Evolutionary conservation across 2,329 filamentous ascomycete genomes (phyloP).

Genomic region (Chrysosporium queenslandicum): DNA sequence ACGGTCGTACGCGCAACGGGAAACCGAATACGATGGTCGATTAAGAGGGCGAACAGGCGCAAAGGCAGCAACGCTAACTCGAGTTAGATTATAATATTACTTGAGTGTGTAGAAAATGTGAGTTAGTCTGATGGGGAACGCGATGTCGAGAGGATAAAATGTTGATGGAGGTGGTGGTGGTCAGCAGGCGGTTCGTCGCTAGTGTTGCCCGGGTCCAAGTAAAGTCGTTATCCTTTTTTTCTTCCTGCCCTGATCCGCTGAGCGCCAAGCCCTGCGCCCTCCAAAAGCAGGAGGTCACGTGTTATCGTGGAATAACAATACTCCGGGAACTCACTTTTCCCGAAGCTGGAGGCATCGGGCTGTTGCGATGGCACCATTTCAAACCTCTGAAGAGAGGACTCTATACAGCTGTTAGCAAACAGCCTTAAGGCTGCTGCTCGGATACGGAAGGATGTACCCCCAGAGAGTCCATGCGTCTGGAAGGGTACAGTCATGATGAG

Average conservation of each 20-base stretch:
- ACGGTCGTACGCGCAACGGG: neutral
- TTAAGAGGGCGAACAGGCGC: neutral
- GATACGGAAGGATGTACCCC: no score
- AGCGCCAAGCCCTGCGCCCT: neutral
- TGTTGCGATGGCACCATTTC: no score
- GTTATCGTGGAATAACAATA: no score
- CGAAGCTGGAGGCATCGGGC: no score
- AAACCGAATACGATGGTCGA: neutral
- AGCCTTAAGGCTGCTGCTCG: no score
- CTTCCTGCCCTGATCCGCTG: no score
- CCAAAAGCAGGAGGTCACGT: slow-evolving; percentile 7
- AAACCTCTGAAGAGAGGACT: no score
- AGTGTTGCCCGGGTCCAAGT: neutral
- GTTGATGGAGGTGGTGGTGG: neutral
- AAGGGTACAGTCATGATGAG: no score
- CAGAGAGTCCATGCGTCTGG: no score
- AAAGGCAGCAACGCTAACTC: neutral
- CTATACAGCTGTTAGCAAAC: no score
- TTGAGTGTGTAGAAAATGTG: neutral
- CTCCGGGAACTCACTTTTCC: no score
- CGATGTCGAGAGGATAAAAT: neutral
- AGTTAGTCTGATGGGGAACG: neutral
- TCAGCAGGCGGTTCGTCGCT: neutral
- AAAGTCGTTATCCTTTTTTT: neutral
- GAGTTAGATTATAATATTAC: neutral